Base-by-base conservation (phyloP, 2,329 filamentous ascomycete species). In the Aspergillus aculeatinus region DNA sequence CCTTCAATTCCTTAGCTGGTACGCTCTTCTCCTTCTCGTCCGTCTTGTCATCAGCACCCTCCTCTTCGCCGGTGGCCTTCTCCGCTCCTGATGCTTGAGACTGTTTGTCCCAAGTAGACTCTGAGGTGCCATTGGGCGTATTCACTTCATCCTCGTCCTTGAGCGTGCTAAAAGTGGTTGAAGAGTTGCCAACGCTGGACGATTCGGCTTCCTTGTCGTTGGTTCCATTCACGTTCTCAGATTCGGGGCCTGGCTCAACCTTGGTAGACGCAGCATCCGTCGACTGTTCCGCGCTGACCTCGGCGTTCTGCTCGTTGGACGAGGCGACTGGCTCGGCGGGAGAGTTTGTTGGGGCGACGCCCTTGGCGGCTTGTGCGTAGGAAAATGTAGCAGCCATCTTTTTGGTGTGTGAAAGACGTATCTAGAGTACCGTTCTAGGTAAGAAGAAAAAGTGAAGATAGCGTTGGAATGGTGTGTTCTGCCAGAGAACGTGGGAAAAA, bases 341-440 rank as follows among this genome's bases (percentile, higher is more conserved):
- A 50, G 76, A 73, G 59, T 78, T 69, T 61, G 80, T 76, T 54
- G 82, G 72, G 58, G 85, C 80, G 70, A 89, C 85, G 72, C 93
- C 92, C 77, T 95, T 95, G 61, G 94, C 94, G 73, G 94, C 94
- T 83, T 96, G 92, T 70, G 94, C 94, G 78, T 98, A 98, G 61
- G 94, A 97, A 75, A 97, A 96, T 35, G 86, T 82, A 63, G 78
- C 71, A 65, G 75, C 76, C 81, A 83, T 82, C 63, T 63, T 62
- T 55, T 44, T 63, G 48, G 61, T 51, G 51, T 60, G 39, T 55
- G 42, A 59, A 52, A 56, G 11, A 47, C 51, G 42, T 59, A 58
- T 63, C 60, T 66, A 58, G 55, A 55, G 63, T 61, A 62, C 64
- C 59, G 68, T 63, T 61, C 61, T 60, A 29, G 27, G 27, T 29